Evolutionary conservation across 768 basidiomycete species (phyloP).

Genomic region (Punctularia strigosozonata): DNA sequence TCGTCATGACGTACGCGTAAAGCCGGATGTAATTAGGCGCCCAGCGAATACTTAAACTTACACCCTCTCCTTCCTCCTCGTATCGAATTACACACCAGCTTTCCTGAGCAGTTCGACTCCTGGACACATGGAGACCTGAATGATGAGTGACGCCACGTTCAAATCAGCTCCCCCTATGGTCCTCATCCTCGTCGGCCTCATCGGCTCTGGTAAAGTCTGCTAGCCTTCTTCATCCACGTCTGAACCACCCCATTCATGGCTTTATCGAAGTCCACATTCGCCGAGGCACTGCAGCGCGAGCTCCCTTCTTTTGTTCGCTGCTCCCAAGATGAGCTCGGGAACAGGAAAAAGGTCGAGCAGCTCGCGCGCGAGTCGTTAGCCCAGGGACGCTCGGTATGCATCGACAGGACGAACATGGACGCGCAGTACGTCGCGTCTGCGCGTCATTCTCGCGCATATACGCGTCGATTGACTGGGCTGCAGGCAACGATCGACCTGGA

Average conservation of each 20-base stretch:
- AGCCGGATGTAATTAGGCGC: no score
- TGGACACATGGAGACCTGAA: no score
- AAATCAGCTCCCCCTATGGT: no score
- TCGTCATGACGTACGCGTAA: no score
- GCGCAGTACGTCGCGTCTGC: conserved; percentile 38
- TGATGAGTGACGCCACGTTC: no score
- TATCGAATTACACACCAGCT: no score
- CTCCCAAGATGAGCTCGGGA: conserved; percentile 74
- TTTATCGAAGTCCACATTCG: conserved; percentile 46
- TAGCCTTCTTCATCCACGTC: neutral
- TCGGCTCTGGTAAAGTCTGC: conserved; percentile 64
- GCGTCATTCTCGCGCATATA: conserved; percentile 1
- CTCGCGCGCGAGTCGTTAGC: conserved; percentile 38
- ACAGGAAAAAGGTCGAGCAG: conserved; percentile 51
- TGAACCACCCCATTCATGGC: conserved; percentile 3
- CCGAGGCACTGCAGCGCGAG: conserved; percentile 49
- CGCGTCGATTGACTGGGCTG: conserved; percentile 4
- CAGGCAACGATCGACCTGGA: conserved; percentile 69
- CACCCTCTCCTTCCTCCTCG: no score
- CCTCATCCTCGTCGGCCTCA: conserved; percentile 60
- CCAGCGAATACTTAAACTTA: no score
- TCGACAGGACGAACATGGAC: conserved; percentile 74
- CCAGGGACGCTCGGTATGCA: conserved; percentile 59
- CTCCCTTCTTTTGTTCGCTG: conserved; percentile 57
- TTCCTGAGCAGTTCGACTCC: no score